Evolutionary conservation across 2,329 filamentous ascomycete genomes (phyloP), one percentile per base, ranked within the genome.

Genomic region (Colletotrichum camelliae): DNA sequence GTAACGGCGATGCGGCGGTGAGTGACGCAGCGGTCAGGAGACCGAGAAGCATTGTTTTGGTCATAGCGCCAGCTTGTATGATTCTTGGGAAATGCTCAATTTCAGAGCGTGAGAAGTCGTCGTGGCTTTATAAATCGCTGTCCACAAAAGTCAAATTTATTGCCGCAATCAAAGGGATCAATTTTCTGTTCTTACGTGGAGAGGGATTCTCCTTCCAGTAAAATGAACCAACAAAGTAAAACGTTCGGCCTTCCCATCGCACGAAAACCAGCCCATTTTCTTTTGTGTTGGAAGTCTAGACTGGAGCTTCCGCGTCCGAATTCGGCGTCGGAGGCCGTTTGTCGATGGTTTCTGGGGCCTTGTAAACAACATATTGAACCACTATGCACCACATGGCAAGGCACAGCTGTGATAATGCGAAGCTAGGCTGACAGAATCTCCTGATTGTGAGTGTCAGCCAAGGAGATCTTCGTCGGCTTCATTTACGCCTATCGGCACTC

Each of bases 261-360:
- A 62, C 58, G 31, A 31, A 12, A 7, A 21, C 18, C 18, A 15
- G 3, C 16, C 58, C 29, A 62, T 62, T 37, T 62, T 21, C 8
- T 35, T 21, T 48, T 7, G 6, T 0, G 24, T 6, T 29, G 27
- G 13, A 1, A 58, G 13, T 4, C 55, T 0, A n/a, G 0, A 27
- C 9, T 3, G 8, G 29, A 33, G 7, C 8, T 33, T 33, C 31
- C 58, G 58, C 8, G 58, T 31, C 43, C 43, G 12, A 3, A 52
- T 52, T 21, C 4, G 6, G 43, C n/a, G 43, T 7, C n/a, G 43
- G 43, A 24, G 4, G 43, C 21, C 21, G 10, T 2, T 13, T 21
- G 2, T 24, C 2, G 7, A 7, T 12, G n/a, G n/a, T 52, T 52
- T 7, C 10, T 21, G 43, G 12, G 10, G 6, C 5, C n/a, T 52